Evolutionary conservation across 228 moss, liverwort and hornwort species (phyloP), one percentile per base, ranked within the genome.

Genomic region (Sphagnum fallax): DNA sequence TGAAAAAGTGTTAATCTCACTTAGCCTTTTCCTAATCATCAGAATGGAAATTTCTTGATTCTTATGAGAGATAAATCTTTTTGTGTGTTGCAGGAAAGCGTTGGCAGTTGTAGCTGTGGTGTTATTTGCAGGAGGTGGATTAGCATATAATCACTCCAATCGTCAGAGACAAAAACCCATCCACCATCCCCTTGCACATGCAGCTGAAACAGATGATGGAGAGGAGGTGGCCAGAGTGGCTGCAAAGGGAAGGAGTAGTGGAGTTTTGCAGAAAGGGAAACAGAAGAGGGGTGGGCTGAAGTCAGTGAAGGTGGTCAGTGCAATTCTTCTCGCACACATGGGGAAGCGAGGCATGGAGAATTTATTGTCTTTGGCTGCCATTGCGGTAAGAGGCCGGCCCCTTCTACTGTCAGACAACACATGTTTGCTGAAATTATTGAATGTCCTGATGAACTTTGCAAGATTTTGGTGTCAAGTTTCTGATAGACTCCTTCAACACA

Each of bases 61-160:
- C 32, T 32, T 32, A 32, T 32, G 32, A 32, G 32, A 32, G 32
- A 32, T 32, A 32, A 32, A 32, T 32, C 32, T 32, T 32, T 32
- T 32, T 32, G 32, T 32, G 32, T 32, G 49, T 32, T 53, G 70
- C 81, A 93, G 97, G 84, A 93, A 86, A 92, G 85, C 93, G 47
- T 79, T 91, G 73, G 88, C 80, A 63, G 79, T 98, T 69, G 78
- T 87, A 76, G 85, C 82, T 47, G 84, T 91, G 76, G 90, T 93
- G 60, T 77, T 98, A 64, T 83, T 92, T 64, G 91, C 86, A 4
- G 97, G 97, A 67, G 87, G 97, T 62, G 97, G 93, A 52, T 71
- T 98, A 71, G 90, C 93, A 52, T 91, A 91, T 81, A 88, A 82
- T 58, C 84, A 85, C 73, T 61, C 74, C 2, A 55, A 8, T 55